Percentiles rank a stretch among this genome's conserved stretches.
Evolutionary conservation across 371 early-diverging fungal species (phyloP).

Genomic region (Mucor plumbeus): DNA sequence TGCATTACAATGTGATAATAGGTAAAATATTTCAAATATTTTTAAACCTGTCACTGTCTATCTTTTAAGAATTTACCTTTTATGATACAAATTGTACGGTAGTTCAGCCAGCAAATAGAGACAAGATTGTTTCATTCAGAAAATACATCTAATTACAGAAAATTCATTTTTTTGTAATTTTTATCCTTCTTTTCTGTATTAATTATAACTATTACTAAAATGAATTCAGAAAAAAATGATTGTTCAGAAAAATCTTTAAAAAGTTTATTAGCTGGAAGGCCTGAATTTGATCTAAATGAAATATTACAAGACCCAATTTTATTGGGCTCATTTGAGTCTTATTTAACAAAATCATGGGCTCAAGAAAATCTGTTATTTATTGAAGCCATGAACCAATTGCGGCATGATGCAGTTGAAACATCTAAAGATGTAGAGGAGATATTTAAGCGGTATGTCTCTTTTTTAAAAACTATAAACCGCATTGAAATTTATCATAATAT

Average conservation of each 20-base stretch:
- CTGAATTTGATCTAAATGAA: conserved; percentile 18
- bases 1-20: neutral
- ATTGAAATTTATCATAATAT: neutral
- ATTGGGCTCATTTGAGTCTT: conserved; percentile 38
- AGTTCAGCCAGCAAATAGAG: neutral
- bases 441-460: conserved; percentile 31
- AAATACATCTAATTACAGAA: neutral
- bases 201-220: neutral
- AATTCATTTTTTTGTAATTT: neutral
- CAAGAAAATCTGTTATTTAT: conserved; percentile 51
- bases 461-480: neutral
- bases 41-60: too few species aligned
- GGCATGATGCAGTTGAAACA: conserved; percentile 31
- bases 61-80: conserved; percentile 1
- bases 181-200: neutral
- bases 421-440: conserved; percentile 27
- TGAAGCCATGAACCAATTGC: conserved; percentile 48
- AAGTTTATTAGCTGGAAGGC: neutral
- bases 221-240: neutral
- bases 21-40: too few species aligned
- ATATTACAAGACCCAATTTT: conserved; percentile 39
- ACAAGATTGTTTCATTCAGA: neutral
- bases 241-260: neutral
- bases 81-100: neutral
- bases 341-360: conserved; percentile 25